Evolutionary conservation across 192 early-diverging fungal genomes (phyloP).

Genomic region (Backusella westeae): DNA sequence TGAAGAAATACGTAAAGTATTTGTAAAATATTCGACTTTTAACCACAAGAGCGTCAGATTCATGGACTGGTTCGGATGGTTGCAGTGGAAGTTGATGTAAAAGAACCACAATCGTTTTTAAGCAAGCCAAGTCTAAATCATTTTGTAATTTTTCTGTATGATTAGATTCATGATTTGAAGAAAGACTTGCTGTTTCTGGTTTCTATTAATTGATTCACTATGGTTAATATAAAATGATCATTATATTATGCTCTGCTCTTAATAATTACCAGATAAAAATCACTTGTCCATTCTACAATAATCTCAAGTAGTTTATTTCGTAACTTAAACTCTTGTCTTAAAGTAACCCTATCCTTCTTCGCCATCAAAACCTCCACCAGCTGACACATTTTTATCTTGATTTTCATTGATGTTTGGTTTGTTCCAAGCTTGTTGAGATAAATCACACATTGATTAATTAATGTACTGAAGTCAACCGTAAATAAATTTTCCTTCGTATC

Average conservation of each 20-base stretch:
- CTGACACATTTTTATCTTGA: conserved; percentile 60
- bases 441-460: conserved; percentile 45
- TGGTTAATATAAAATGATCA: not conserved
- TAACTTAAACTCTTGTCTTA: conserved; percentile 54
- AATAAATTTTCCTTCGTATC: conserved; percentile 28
- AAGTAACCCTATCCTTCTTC: conserved; percentile 50
- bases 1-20: conserved; percentile 78
- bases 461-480: conserved; percentile 50
- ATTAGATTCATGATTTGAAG: conserved; percentile 7
- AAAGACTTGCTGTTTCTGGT: conserved; percentile 13
- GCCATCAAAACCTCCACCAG: conserved; percentile 50
- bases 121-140: conserved; percentile 73
- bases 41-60: conserved; percentile 53
- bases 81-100: conserved; percentile 70
- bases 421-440: conserved; percentile 54
- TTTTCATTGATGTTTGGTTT: conserved; percentile 33
- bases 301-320: conserved; percentile 52
- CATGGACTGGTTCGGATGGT: conserved; percentile 49
- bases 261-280: conserved; percentile 41
- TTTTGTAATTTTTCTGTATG: conserved; percentile 58
- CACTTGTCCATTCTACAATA: conserved; percentile 56
- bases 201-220: not conserved
- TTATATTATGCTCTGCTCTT: not conserved
- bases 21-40: conserved; percentile 65
- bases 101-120: conserved; percentile 69